Percentiles rank a stretch among this genome's conserved stretches.
Evolutionary conservation across 345 rosid genomes (phyloP).

Genomic region (Populus tremula): DNA sequence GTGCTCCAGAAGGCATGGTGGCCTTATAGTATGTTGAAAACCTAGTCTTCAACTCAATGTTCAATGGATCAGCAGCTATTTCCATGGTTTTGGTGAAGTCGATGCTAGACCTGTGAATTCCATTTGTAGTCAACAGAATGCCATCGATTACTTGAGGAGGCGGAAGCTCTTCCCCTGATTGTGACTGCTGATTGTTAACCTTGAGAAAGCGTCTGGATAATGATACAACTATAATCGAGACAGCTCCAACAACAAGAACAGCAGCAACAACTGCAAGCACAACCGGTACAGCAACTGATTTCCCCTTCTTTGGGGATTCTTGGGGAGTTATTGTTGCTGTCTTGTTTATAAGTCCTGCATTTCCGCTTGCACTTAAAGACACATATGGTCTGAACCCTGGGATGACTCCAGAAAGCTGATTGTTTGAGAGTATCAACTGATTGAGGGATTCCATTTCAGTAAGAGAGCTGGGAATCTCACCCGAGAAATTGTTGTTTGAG

Average conservation of each 20-base stretch:
- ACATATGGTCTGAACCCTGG: slow-evolving; percentile 37
- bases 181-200: slow-evolving; percentile 39
- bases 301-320: slow-evolving; percentile 15
- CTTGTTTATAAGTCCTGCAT: slow-evolving; percentile 20
- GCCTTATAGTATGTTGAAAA: slow-evolving; percentile 75
- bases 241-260: slow-evolving; percentile 30
- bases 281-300: slow-evolving; percentile 31
- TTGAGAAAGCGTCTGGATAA: slow-evolving; percentile 45
- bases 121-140: slow-evolving; percentile 58
- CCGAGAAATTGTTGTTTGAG: slow-evolving; percentile 56
- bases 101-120: slow-evolving; percentile 55
- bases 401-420: slow-evolving; percentile 47
- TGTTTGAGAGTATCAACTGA: slow-evolving; percentile 54
- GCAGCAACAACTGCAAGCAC: slow-evolving; percentile 38
- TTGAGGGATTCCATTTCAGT: slow-evolving; percentile 32
- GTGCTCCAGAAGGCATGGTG: slow-evolving; percentile 67
- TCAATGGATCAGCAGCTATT: slow-evolving; percentile 48
- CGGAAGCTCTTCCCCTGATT: slow-evolving; percentile 31
- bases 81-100: slow-evolving; percentile 69
- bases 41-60: slow-evolving; percentile 47
- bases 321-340: not conserved
- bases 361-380: slow-evolving; percentile 35
- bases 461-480: slow-evolving; percentile 42
- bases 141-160: slow-evolving; percentile 52
- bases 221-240: slow-evolving; percentile 23